phyloP scores from a whole-genome alignment of 2,329 filamentous ascomycete species.

The Pseudogymnoascus sp. region DNA sequence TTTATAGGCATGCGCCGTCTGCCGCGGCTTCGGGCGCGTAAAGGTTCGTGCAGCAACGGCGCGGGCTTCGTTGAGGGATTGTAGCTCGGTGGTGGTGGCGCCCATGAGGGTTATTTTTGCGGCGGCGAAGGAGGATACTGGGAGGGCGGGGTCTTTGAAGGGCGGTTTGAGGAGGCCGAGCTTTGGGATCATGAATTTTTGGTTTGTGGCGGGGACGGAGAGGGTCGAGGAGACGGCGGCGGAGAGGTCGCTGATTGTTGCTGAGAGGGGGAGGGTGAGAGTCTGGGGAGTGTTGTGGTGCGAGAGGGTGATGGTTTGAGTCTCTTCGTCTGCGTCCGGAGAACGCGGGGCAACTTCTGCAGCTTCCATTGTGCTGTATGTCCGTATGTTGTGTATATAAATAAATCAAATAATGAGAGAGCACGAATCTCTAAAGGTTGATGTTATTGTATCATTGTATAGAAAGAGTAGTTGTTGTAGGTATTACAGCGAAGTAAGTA shows the following conservation, averaged over 20 bases:
- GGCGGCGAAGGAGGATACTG: conserved; percentile 38
- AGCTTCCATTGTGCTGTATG: conserved; percentile 1
- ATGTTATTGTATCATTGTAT: conserved; percentile 3
- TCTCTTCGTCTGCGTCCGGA: conserved; percentile 11
- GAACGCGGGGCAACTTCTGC: neutral
- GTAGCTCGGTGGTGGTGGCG: conserved; percentile 51
- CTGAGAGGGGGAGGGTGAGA: conserved; percentile 36
- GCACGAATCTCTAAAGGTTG: neutral
- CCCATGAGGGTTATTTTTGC: conserved; percentile 61
- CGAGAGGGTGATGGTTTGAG: conserved; percentile 37
- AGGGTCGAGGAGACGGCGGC: conserved; percentile 46
- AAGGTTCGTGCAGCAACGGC: conserved; percentile 42
- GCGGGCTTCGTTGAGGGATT: conserved; percentile 42
- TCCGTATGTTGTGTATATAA: neutral
- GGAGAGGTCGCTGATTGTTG: conserved; percentile 51
- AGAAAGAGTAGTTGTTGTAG: neutral
- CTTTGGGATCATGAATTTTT: conserved; percentile 62
- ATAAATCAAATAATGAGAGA: neutral
- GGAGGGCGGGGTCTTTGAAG: conserved; percentile 49
- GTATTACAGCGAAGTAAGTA: neutral
- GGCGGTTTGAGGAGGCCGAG: conserved; percentile 56
- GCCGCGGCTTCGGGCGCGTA: conserved; percentile 25
- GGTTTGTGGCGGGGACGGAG: conserved; percentile 52
- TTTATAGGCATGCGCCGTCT: conserved; percentile 33
- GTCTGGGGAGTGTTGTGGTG: conserved; percentile 40